Evolutionary conservation across 768 basidiomycete species (phyloP).

Genomic region (Kwoniella pini): DNA sequence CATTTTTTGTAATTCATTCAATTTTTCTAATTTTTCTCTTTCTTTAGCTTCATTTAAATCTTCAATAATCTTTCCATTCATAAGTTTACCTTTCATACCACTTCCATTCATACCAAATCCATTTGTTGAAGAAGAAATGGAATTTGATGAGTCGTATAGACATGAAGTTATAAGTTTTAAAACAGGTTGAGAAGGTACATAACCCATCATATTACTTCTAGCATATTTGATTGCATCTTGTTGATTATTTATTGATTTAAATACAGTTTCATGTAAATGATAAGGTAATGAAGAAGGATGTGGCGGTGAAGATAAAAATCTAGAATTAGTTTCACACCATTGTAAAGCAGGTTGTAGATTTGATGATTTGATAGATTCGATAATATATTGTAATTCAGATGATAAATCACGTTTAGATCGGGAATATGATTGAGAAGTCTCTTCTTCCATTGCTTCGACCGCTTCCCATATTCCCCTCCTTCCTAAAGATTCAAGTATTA

Average conservation of each 20-base stretch:
- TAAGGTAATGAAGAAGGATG: conserved; percentile 84
- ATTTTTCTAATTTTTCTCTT: not conserved
- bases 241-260: conserved; percentile 67
- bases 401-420: conserved; percentile 19
- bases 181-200: conserved; percentile 61
- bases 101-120: not conserved
- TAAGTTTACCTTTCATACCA: not conserved
- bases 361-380: conserved; percentile 33
- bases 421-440: conserved; percentile 33
- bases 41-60: not conserved
- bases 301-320: conserved; percentile 63
- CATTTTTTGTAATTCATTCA: conserved; percentile 48
- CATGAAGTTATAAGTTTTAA: conserved; percentile 43
- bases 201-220: conserved; percentile 61
- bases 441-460: conserved; percentile 42
- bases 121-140: not conserved
- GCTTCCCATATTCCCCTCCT: conserved; percentile 49
- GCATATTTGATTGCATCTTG: conserved; percentile 71
- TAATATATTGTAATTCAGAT: conserved; percentile 38
- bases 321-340: conserved; percentile 72
- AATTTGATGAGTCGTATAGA: conserved; percentile 43
- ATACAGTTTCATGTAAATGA: conserved; percentile 85
- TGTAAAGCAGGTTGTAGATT: conserved; percentile 66
- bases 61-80: not conserved
- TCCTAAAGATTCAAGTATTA: conserved; percentile 46